Evolutionary conservation across 2,329 filamentous ascomycete genomes (phyloP), one percentile per base, ranked within the genome.

Genomic region (Trichophyton mentagrophytes): DNA sequence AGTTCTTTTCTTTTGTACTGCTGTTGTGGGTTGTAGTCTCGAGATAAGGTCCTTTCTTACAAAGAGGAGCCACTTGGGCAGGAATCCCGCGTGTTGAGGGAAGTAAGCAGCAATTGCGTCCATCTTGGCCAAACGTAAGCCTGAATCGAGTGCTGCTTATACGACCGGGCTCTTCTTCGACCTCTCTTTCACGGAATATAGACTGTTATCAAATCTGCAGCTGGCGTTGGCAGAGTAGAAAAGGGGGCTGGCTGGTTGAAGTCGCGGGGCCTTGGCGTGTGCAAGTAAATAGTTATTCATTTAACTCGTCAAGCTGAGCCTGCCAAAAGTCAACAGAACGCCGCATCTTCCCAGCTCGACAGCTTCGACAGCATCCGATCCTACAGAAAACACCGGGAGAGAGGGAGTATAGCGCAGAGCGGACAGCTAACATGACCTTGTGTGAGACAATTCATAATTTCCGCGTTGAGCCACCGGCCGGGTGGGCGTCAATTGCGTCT

Each of bases 11-110:
- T 22, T 40, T 58, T 46, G 57, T 25, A 11, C 20, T 13, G 13
- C 36, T 17, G 22, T 38, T 11, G 33, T 38, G 9, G 33, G 9
- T 36, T 36, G 9, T 36, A 11, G 33, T 2, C 3, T 13, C 11
- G 13, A 42, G 40, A 25, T 49, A 30, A 8, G 27, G 27, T 7
- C 27, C 27, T 11, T 27, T 71, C 77, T 56, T 76, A 86, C 84
- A 65, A 87, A 77, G 65, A 86, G 76, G 8, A 87, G 81, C 83
- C 83, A 86, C 73, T 83, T 81, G 51, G 84, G 84, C 33, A 86
- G 76, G 6, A 81, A 70, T 42, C 84, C 83, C 60, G 72, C 72
- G 42, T 72, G 70, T 20, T 71, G 69, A 36, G 74, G 73, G 3
- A 76, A 66, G 60, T 71, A 73, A 44, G 60, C 9, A 47, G 38